phyloP scores from a whole-genome alignment of 371 early-diverging fungal genomes.

The Phascolomyces articulosus region DNA sequence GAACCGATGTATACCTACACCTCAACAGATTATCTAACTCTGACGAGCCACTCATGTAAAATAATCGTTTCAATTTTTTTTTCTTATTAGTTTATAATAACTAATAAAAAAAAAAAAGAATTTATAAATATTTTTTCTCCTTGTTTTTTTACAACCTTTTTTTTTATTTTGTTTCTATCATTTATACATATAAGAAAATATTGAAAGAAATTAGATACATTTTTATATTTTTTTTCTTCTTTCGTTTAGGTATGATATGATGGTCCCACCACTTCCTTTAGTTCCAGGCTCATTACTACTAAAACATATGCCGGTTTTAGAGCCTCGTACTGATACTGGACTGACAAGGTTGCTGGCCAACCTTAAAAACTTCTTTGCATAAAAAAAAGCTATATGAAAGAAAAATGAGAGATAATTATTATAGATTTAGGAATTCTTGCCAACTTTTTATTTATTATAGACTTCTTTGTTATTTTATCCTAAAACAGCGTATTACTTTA shows the following conservation, averaged over 20 bases:
- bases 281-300: neutral
- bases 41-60: constrained; percentile 82
- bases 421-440: too few species aligned
- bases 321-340: neutral
- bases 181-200: too few species aligned
- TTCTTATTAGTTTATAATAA: neutral
- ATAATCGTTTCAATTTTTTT: neutral
- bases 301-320: neutral
- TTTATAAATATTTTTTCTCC: too few species aligned
- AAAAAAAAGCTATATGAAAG: too few species aligned
- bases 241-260: constrained; percentile 2
- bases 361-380: constrained; percentile 3
- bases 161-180: too few species aligned
- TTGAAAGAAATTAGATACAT: neutral
- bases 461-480: too few species aligned
- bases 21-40: constrained; percentile 88
- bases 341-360: constrained; percentile 5
- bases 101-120: neutral
- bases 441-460: too few species aligned
- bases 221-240: neutral
- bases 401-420: too few species aligned
- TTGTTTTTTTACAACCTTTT: too few species aligned
- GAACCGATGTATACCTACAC: constrained; percentile 96
- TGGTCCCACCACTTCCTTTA: neutral
- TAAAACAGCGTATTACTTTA: too few species aligned